Evolutionary conservation across 768 basidiomycete genomes (phyloP).

Genomic region (Amanita inopinata): DNA sequence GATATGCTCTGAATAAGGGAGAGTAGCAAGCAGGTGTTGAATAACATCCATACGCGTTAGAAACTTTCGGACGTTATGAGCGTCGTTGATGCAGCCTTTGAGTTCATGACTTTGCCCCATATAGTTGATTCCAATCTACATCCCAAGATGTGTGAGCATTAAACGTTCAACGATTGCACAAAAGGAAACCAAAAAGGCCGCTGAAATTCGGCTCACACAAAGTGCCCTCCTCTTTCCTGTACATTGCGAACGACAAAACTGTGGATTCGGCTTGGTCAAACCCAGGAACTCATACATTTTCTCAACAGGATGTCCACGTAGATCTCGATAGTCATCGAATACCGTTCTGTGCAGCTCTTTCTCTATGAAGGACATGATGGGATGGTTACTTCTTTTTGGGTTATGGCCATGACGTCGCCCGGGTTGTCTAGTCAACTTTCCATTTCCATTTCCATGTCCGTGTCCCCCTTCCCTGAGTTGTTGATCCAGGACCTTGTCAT

Average conservation of each 20-base stretch:
- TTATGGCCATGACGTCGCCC: background rate
- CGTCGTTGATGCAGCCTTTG: slow-evolving; percentile 77
- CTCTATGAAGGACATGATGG: background rate
- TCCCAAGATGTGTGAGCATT: slow-evolving; percentile 1
- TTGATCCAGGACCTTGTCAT: background rate
- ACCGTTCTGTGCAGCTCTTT: slow-evolving; percentile 1
- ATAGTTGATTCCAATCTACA: slow-evolving; percentile 76
- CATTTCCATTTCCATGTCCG: background rate
- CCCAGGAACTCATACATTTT: background rate
- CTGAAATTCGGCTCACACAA: slow-evolving; percentile 67
- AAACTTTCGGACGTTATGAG: slow-evolving; percentile 58
- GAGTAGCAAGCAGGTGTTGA: background rate
- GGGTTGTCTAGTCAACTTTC: background rate
- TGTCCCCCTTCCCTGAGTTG: background rate
- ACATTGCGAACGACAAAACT: slow-evolving; percentile 45
- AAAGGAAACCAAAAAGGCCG: slow-evolving; percentile 1
- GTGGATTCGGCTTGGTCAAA: slow-evolving; percentile 1
- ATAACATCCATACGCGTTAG: slow-evolving; percentile 37
- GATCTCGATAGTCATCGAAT: slow-evolving; percentile 3
- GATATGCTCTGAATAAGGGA: too few species aligned
- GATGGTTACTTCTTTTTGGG: background rate
- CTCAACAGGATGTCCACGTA: slow-evolving; percentile 1
- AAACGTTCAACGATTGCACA: background rate
- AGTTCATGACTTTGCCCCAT: slow-evolving; percentile 52
- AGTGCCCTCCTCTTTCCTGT: slow-evolving; percentile 73